Conservation (phyloP, 2,329 filamentous ascomycete genomes). For the Cercospora berteroae region DNA sequence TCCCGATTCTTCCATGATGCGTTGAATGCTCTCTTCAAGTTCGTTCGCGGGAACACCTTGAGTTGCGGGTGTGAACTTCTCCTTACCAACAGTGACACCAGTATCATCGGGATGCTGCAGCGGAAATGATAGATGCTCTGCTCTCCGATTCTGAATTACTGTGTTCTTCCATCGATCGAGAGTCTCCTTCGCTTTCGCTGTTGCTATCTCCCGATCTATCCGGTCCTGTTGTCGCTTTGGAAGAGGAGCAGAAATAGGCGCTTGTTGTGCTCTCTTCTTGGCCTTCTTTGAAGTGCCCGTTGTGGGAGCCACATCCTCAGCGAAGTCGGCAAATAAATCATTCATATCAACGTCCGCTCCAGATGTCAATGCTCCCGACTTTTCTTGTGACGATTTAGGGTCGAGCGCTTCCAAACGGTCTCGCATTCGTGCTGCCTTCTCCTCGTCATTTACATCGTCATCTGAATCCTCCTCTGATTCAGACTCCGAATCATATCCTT, state of each 20-base stretch:
- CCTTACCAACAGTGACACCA: conserved; percentile 58
- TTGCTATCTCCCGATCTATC: conserved; percentile 76
- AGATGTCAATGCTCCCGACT: conserved; percentile 12
- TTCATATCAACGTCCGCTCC: conserved; percentile 50
- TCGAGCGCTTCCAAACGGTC: conserved; percentile 52
- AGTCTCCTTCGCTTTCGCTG: conserved; percentile 87
- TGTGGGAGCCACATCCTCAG: conserved; percentile 61
- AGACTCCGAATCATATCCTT: conserved; percentile 55
- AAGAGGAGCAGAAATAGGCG: conserved; percentile 69
- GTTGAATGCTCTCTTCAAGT: conserved; percentile 80
- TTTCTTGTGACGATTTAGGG: conserved; percentile 7
- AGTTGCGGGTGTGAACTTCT: conserved; percentile 60
- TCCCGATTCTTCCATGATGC: conserved; percentile 86
- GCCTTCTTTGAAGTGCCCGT: conserved; percentile 63
- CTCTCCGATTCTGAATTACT: conserved; percentile 87
- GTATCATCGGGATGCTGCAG: conserved; percentile 67
- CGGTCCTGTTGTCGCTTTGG: conserved; percentile 83
- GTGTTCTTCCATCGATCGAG: conserved; percentile 91
- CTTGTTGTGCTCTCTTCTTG: conserved; percentile 40
- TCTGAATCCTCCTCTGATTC: conserved; percentile 40
- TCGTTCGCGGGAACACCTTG: conserved; percentile 68
- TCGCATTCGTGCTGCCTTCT: conserved; percentile 63
- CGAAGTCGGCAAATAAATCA: conserved; percentile 61
- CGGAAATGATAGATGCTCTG: conserved; percentile 87
- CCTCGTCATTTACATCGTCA: conserved; percentile 50